Evolutionary conservation across 805 yeast species (phyloP).

Genomic region (Saccharomycopsis olivae): DNA sequence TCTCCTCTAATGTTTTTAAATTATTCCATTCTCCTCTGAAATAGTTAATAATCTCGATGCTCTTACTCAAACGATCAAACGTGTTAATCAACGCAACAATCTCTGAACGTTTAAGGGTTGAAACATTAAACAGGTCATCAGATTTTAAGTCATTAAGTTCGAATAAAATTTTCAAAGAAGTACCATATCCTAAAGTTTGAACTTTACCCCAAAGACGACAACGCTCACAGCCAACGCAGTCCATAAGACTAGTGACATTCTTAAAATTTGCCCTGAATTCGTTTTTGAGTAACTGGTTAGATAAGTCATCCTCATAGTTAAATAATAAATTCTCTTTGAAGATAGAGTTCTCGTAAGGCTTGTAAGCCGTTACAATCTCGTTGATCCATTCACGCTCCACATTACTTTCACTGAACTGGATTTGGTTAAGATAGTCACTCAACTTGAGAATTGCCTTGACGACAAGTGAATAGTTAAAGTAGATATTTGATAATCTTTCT

Average conservation of each 20-base stretch:
- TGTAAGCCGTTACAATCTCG: conserved; percentile 28
- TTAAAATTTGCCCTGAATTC: conserved; percentile 81
- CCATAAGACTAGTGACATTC: conserved; percentile 90
- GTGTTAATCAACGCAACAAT: conserved; percentile 86
- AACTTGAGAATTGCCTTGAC: conserved; percentile 71
- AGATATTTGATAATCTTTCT: conserved; percentile 81
- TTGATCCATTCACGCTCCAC: conserved; percentile 35
- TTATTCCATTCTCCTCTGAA: conserved; percentile 28
- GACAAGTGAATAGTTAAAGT: conserved; percentile 85
- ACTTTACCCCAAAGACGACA: conserved; percentile 98
- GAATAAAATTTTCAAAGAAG: conserved; percentile 83
- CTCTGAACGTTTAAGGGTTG: conserved; percentile 61
- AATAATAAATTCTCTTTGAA: conserved; percentile 44
- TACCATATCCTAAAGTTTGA: conserved; percentile 96
- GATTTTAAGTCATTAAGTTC: conserved; percentile 52
- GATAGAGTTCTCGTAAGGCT: conserved; percentile 24
- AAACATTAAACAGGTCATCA: conserved; percentile 38
- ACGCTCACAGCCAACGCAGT: conserved; percentile 97
- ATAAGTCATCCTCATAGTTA: conserved; percentile 31
- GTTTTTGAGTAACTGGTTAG: conserved; percentile 47
- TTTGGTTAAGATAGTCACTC: conserved; percentile 38
- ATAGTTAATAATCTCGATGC: conserved; percentile 61
- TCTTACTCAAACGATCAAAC: conserved; percentile 82
- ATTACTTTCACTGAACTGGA: conserved; percentile 36
- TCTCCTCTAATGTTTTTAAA: neutral